Evolutionary conservation across 441 rosid species (phyloP), one percentile per base, ranked within the genome.

Genomic region (Populus hybrid): DNA sequence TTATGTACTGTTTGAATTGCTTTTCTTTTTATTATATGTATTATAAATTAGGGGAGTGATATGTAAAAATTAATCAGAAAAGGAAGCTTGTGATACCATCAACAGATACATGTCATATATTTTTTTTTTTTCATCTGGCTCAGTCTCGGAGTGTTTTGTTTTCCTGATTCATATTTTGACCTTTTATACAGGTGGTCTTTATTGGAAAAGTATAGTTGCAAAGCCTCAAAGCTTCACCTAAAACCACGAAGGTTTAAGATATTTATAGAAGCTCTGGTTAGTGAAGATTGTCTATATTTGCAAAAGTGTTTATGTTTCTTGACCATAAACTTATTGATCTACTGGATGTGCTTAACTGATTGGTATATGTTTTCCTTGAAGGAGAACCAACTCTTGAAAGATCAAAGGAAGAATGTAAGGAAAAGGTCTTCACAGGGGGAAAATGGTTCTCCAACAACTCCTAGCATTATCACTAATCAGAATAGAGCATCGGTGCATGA

Each of bases 201-300:
- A 82, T 84, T 97, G 86, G 99, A 97, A 85, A 97, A 97, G 84
- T 92, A 97, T 84, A 96, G 98, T 85, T 96, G 98, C 85, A 94
- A 92, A 88, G 98, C 98, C 81, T 96, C 99, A 76, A 96, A 96
- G 85, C 98, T 96, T 88, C 99, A 96, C 84, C 82, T 94, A 79
- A 96, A 93, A 88, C 99, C 98, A 9, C 91, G 99, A 74, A 88
- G 98, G 82, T 94, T 93, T 81, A 96, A 96, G 87, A 84, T 93
- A 81, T 96, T 96, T 83, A 66, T 94, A 81, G 98, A 96, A 84
- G 95, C 98, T 76, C 87, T 96, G 98, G 99, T 96, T 78, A 88
- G 99, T 91, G 83, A 50, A 32, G 57, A 14, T 35, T 80, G 30
- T 81, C 63, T 72, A 32, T 74, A 36, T 80, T 71, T 71, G 23